Conservation (phyloP, 1,139 yeast species). For the Saccharomycopsis hybrid region DNA sequence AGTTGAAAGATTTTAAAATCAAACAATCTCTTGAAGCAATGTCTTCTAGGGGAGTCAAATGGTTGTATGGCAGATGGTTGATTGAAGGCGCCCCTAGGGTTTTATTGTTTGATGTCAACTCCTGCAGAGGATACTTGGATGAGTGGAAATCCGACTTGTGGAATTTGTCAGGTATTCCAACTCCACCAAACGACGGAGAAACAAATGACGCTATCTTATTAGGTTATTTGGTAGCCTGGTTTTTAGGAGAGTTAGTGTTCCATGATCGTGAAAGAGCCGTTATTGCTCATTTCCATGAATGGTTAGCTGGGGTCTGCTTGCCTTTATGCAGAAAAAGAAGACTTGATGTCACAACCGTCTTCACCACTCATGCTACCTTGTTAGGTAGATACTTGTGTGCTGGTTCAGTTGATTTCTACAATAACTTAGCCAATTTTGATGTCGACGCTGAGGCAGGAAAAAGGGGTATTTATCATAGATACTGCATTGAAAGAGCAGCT, state of each 20-base stretch:
- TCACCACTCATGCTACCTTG: constrained; percentile 95
- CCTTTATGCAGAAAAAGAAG: constrained; percentile 89
- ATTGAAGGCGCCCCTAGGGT: constrained; percentile 97
- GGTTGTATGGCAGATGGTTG: constrained; percentile 92
- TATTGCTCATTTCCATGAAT: constrained; percentile 92
- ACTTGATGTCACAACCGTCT: constrained; percentile 89
- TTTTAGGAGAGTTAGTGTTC: constrained; percentile 83
- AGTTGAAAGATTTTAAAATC: constrained; percentile 40
- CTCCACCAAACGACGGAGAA: constrained; percentile 84
- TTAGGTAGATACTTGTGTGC: constrained; percentile 95
- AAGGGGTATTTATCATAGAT: constrained; percentile 93
- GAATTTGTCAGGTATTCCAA: constrained; percentile 87
- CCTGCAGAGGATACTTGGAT: constrained; percentile 57
- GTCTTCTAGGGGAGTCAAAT: constrained; percentile 74
- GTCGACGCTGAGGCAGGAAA: constrained; percentile 98
- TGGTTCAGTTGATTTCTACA: constrained; percentile 92
- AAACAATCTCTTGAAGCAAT: constrained; percentile 62
- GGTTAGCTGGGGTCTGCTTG: constrained; percentile 96
- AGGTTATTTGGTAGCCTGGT: constrained; percentile 96
- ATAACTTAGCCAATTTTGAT: constrained; percentile 82
- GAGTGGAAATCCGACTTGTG: constrained; percentile 96
- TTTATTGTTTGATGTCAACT: constrained; percentile 74
- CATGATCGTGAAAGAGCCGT: constrained; percentile 83
- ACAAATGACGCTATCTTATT: constrained; percentile 87
- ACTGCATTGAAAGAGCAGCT: constrained; percentile 94